Evolutionary conservation across 805 yeast species (phyloP), one percentile per base, ranked within the genome.

Genomic region (Jamesozyma spencerorum): DNA sequence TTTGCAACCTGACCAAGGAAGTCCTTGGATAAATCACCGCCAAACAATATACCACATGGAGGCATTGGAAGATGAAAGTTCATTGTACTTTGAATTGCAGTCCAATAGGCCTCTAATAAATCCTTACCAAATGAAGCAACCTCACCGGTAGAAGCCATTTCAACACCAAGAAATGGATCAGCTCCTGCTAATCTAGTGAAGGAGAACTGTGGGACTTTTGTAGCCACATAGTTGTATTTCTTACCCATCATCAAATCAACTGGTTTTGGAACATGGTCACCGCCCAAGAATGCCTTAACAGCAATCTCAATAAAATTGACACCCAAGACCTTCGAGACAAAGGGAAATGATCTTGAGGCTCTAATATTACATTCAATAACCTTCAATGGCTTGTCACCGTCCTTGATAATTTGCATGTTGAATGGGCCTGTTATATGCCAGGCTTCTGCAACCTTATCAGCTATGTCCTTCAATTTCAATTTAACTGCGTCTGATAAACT

Each of bases 141-240:
- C 69, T 92, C 99, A 65, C 99, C 99, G 39, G 99, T 92, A 11
- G 97, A 88, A 5, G 97, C 81, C 99, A 92, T 92, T 70, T 92
- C 99, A 51, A 92, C 98, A 49, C 98, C 98, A 60, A 92, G 73
- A 74, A 85, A 88, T 48, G 99, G 99, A 65, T 92, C 99, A 38
- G 99, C 99, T 51, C 98, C 99, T 15, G 97, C 97, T 57, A 92
- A 74, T 70, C 99, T 81, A 31, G 97, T 88, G 72, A 92, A 92
- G 6, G 97, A 90, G 68, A 92, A 92, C 70, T 92, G 99, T 36
- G 99, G 98, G 41, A 90, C 97, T 70, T 92, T 92, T 41, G 94
- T 84, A 38, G 97, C 97, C 59, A 90, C 97, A 57, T 86, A 84
- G 53, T 75, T 70, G 65, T 85, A 84, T 43, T 71, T 55, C 54